Evolutionary conservation across 192 early-diverging fungal species (phyloP).

Genomic region (Coemansia furcata): DNA sequence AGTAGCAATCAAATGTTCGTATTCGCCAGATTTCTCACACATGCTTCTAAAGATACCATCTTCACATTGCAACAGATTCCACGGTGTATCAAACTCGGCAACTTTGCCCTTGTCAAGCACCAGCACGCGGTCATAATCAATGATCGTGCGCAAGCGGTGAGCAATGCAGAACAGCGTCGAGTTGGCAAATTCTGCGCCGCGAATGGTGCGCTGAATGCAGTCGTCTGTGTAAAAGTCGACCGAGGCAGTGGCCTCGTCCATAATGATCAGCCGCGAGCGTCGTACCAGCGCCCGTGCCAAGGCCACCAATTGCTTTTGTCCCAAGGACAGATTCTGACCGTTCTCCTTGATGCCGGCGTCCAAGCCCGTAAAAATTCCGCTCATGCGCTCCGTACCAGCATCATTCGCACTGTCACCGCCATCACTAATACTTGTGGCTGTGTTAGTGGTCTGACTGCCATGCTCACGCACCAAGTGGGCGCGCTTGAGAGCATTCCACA

Average conservation of each 20-base stretch:
- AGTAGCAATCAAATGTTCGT: too few species aligned
- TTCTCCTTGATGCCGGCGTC: constrained; percentile 46
- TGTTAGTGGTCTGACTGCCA: too few species aligned
- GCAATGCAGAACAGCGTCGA: constrained; percentile 85
- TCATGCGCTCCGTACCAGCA: constrained; percentile 40
- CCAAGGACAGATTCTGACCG: constrained; percentile 73
- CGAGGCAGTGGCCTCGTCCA: constrained; percentile 85
- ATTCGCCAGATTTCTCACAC: too few species aligned
- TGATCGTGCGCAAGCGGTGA: constrained; percentile 80
- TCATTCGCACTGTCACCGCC: background rate
- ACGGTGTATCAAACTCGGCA: constrained; percentile 78
- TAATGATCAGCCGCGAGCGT: constrained; percentile 61
- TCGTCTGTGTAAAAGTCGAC: constrained; percentile 84
- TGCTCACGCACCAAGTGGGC: constrained; percentile 7
- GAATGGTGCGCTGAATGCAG: constrained; percentile 80
- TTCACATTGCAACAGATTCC: too few species aligned
- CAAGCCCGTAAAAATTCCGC: constrained; percentile 47
- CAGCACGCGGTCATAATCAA: constrained; percentile 79
- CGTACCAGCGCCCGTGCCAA: constrained; percentile 73
- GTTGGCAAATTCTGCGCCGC: constrained; percentile 62
- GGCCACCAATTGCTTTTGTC: constrained; percentile 71
- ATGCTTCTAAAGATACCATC: too few species aligned
- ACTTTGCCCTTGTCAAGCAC: constrained; percentile 76
- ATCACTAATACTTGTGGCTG: too few species aligned
- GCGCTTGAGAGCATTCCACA: too few species aligned